Conservation (phyloP, 139 green algal genomes). For the Diplosphaera chodatii region DNA sequence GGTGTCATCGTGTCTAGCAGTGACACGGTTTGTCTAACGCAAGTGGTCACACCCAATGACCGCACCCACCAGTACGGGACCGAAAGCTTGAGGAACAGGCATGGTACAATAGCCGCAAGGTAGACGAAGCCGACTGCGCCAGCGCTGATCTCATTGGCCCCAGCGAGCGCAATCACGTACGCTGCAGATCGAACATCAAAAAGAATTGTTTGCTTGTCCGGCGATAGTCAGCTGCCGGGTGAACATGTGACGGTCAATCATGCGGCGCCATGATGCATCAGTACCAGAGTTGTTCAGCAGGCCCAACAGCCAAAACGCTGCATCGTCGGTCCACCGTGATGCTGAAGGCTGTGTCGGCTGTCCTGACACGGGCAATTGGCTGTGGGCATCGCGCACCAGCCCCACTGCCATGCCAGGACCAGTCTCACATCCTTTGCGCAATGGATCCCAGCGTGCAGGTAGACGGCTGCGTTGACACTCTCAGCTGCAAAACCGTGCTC, state of each 20-base stretch:
- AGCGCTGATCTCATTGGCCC: slow-evolving; percentile 44
- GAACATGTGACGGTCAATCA: no score
- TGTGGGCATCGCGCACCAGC: no score
- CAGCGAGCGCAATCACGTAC: slow-evolving; percentile 64
- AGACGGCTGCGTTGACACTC: no score
- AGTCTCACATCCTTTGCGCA: background rate
- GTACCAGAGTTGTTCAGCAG: background rate
- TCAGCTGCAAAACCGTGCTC: no score
- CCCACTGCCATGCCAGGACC: background rate
- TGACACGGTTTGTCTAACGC: no score
- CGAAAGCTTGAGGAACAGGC: slow-evolving; percentile 46
- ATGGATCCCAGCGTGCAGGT: no score
- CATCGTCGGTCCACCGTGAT: background rate
- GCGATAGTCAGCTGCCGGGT: no score
- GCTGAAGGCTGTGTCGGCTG: background rate
- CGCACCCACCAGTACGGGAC: slow-evolving; percentile 17
- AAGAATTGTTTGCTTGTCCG: no score
- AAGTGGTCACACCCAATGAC: no score
- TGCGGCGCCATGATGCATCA: no score
- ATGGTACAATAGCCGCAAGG: slow-evolving; percentile 42
- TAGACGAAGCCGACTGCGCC: slow-evolving; percentile 57
- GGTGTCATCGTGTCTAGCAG: no score
- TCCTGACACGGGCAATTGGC: background rate
- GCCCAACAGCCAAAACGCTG: background rate
- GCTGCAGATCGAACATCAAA: slow-evolving; percentile 8